Conservation (phyloP, 768 basidiomycete genomes). For the Boletus subparvulus region DNA sequence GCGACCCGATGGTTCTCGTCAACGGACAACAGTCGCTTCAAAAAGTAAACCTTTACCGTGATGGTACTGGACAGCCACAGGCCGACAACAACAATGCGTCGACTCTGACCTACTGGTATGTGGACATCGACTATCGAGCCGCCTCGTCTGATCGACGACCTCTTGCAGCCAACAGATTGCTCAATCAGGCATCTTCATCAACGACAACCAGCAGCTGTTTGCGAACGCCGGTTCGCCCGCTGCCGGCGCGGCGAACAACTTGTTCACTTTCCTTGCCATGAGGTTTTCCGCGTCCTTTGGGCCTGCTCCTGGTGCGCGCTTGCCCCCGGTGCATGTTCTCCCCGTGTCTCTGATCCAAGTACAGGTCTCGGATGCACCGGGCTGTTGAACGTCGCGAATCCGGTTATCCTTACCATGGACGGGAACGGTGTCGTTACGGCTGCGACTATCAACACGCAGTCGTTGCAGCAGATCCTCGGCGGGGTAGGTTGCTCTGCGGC, state of each 20-base stretch:
- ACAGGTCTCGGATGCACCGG: slow-evolving; percentile 24
- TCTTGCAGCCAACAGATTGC: slow-evolving; percentile 21
- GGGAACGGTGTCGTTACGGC: slow-evolving; percentile 27
- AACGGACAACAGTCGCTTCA: slow-evolving; percentile 22
- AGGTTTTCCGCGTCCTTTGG: slow-evolving; percentile 26
- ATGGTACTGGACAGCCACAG: slow-evolving; percentile 26
- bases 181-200: slow-evolving; percentile 26
- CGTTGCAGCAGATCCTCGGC: slow-evolving; percentile 16
- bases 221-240: slow-evolving; percentile 22
- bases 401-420: slow-evolving; percentile 24
- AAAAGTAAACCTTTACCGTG: slow-evolving; percentile 30
- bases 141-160: background rate
- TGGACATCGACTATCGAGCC: background rate
- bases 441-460: slow-evolving; percentile 23
- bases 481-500: slow-evolving; percentile 1
- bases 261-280: slow-evolving; percentile 32
- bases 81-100: slow-evolving; percentile 27
- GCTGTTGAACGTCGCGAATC: slow-evolving; percentile 24
- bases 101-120: slow-evolving; percentile 22
- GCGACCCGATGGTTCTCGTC: slow-evolving; percentile 28
- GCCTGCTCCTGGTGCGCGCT: slow-evolving; percentile 23
- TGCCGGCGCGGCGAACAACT: slow-evolving; percentile 17
- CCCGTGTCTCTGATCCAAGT: background rate
- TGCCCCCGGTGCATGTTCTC: background rate
- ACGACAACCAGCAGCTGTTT: slow-evolving; percentile 21